Conservation (phyloP, 1,284 basidiomycete species). For the Cryptococcus sp. region DNA sequence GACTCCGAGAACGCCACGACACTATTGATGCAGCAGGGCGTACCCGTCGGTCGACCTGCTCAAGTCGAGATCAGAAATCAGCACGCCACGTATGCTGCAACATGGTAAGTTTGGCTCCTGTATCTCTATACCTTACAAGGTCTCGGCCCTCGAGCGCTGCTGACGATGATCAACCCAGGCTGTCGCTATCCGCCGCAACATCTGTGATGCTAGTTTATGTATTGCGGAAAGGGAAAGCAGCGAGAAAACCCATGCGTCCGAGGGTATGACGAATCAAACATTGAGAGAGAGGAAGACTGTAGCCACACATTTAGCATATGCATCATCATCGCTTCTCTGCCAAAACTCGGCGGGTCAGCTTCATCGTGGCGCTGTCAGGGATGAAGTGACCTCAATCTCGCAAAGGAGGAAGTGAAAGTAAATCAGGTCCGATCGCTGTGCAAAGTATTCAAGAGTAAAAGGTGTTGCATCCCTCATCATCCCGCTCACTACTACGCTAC, state of each 20-base stretch:
- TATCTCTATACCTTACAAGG: too few relatives aligned
- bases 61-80: constrained; percentile 90
- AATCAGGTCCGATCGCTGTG: too few relatives aligned
- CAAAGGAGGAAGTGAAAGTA: too few relatives aligned
- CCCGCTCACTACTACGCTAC: too few relatives aligned
- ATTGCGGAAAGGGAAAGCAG: constrained; percentile 39
- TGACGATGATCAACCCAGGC: constrained; percentile 39
- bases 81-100: constrained; percentile 92
- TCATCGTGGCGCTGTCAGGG: too few relatives aligned
- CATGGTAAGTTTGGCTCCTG: constrained; percentile 85
- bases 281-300: not conserved
- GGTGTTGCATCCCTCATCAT: too few relatives aligned
- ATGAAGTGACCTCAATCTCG: too few relatives aligned
- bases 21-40: constrained; percentile 67
- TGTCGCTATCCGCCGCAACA: constrained; percentile 55
- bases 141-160: too few relatives aligned
- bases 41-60: constrained; percentile 81
- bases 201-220: constrained; percentile 54
- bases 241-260: constrained; percentile 15
- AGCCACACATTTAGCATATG: not conserved
- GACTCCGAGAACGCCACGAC: constrained; percentile 74
- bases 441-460: too few relatives aligned
- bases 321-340: not conserved
- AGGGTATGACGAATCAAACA: not conserved
- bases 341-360: too few relatives aligned